Evolutionary conservation across 2,329 filamentous ascomycete genomes (phyloP), one percentile per base, ranked within the genome.

Genomic region (Cordyceps farinosa): DNA sequence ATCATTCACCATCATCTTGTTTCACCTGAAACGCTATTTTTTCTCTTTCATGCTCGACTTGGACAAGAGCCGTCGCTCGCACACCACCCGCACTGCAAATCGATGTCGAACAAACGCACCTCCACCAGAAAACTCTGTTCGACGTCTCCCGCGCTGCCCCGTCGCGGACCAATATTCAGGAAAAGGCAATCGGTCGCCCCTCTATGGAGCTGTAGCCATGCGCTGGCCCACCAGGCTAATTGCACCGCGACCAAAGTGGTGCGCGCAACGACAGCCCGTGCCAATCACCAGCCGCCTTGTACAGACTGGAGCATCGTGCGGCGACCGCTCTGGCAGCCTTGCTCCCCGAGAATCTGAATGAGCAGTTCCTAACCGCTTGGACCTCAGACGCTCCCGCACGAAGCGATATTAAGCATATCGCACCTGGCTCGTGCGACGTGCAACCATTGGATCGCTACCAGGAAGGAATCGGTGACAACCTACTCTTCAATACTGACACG

Each of bases 141-240:
- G 48, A 53, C 48, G 58, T 61, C 58, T 45, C 4, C 22, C 53
- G 15, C 17, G 36, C 34, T 32, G 34, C 47, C 42, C 47, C 57
- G 34, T 60, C 57, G 34, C 38, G 57, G 57, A 44, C 58, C 58
- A 61, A 53, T 61, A 45, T 61, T 27, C 48, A 44, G 36, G 47
- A 60, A 60, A 44, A 47, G 58, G 38, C 48, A 61, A 61, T 52
- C 40, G 36, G 48, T 61, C 40, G 58, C 58, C 58, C 50, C 45
- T 50, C 56, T 59, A 60, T 44, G 27, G 57, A 52, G 34, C 5
- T 8, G 29, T 27, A 7, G 27, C 36, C 38, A 48, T 15, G 17
- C 11, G 9, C 38, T 15, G 58, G 48, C 58, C 58, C 58, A 45
- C 58, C 58, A 45, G 34, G 36, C 58, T 53, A 53, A 29, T 45